Conservation (phyloP, 2,329 filamentous ascomycete species). For the Colletotrichum neosansevieriae region DNA sequence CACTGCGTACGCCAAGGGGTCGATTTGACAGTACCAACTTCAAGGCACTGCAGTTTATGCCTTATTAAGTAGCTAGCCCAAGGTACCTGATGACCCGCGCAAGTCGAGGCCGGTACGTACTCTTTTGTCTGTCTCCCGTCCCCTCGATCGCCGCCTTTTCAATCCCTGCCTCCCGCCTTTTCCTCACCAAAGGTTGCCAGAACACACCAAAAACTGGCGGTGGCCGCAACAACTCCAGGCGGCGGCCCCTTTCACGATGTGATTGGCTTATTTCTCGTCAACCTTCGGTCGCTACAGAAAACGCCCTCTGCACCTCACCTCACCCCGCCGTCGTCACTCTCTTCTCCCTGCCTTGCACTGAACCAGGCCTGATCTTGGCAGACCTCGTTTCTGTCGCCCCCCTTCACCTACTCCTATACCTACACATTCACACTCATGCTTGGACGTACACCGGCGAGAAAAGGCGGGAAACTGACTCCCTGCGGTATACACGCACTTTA, state of each 20-base stretch:
- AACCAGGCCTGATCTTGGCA: no score
- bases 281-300: neutral
- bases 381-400: no score
- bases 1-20: no score
- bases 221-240: slow-evolving; percentile 2
- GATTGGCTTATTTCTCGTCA: slow-evolving; percentile 7
- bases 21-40: no score
- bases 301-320: neutral
- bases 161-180: slow-evolving; percentile 29
- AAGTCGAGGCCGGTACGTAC: no score
- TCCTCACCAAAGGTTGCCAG: slow-evolving; percentile 28
- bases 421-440: neutral
- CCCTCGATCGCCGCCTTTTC: neutral
- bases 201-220: slow-evolving; percentile 29
- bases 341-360: neutral
- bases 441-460: neutral
- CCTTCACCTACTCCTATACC: no score
- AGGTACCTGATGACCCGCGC: no score
- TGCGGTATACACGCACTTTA: neutral
- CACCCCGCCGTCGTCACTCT: neutral
- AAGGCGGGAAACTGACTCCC: neutral
- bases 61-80: no score
- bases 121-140: no score
- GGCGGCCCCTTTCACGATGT: neutral
- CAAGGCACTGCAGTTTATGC: no score